phyloP scores from a whole-genome alignment of 2,329 filamentous ascomycete species.

The Chaetomiaceae sp. region DNA sequence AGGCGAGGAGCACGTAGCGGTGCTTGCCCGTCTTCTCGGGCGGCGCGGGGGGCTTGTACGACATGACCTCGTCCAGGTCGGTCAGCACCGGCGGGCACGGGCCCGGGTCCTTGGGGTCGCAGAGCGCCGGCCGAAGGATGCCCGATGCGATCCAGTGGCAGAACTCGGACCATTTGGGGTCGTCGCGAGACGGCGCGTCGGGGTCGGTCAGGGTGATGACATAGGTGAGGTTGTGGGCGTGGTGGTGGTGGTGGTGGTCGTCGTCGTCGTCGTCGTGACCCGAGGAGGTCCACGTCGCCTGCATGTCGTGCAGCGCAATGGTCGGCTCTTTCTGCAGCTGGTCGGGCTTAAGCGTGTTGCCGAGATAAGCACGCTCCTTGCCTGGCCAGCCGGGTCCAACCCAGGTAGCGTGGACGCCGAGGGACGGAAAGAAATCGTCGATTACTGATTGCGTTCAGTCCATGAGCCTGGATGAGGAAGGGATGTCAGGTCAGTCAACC shows the following conservation, averaged over 20 bases:
- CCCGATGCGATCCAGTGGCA: conserved; percentile 41
- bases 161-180: conserved; percentile 42
- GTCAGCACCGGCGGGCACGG: conserved; percentile 1
- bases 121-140: conserved; percentile 2
- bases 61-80: conserved; percentile 33
- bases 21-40: conserved; percentile 40
- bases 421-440: conserved; percentile 52
- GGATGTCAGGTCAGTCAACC: background rate
- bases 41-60: conserved; percentile 39
- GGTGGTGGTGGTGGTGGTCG: background rate
- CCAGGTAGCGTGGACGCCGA: conserved; percentile 47
- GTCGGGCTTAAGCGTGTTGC: conserved; percentile 43
- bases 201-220: conserved; percentile 38
- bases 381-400: conserved; percentile 21
- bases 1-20: conserved; percentile 40
- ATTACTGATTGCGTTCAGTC: conserved; percentile 40
- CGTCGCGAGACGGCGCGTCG: conserved; percentile 38
- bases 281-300: too few species aligned
- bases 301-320: conserved; percentile 22
- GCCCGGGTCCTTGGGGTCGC: conserved; percentile 9
- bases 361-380: conserved; percentile 42
- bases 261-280: too few species aligned
- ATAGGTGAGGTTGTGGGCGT: conserved; percentile 22
- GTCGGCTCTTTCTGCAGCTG: conserved; percentile 33
- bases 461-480: background rate